phyloP scores from a whole-genome alignment of 179 eudicot species.

The Gypsophila paniculata region DNA sequence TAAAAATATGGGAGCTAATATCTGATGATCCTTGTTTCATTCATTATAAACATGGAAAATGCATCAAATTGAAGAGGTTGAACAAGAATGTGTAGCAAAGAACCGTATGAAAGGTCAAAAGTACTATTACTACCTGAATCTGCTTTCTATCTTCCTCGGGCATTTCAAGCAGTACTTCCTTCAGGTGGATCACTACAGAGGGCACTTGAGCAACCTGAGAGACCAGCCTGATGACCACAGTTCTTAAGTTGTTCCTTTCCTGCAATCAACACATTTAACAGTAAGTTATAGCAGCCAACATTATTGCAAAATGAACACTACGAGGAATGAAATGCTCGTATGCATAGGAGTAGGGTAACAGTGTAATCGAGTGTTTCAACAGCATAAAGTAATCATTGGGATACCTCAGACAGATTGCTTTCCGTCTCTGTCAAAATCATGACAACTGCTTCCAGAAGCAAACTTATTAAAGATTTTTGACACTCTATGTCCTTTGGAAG shows the following conservation, averaged over 20 bases:
- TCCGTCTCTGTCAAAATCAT: conserved; percentile 66
- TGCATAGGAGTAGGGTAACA: background rate
- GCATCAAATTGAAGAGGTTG: background rate
- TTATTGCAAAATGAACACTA: conserved; percentile 5
- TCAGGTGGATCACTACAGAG: conserved; percentile 58
- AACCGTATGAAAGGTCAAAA: background rate
- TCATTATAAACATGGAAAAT: background rate
- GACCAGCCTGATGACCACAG: conserved; percentile 61
- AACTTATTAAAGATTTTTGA: conserved; percentile 61
- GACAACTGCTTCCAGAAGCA: conserved; percentile 74
- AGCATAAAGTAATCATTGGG: conserved; percentile 15
- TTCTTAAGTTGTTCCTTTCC: conserved; percentile 65
- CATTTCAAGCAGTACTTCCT: conserved; percentile 71
- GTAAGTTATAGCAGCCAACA: conserved; percentile 10
- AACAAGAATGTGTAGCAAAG: background rate
- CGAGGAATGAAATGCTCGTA: conserved; percentile 16
- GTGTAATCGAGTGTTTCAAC: conserved; percentile 8
- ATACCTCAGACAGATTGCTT: conserved; percentile 51
- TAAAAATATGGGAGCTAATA: background rate
- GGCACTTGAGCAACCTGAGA: conserved; percentile 89
- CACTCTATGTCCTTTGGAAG: conserved; percentile 58
- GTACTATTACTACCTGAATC: conserved; percentile 68
- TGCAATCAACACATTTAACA: conserved; percentile 22
- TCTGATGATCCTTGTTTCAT: background rate
- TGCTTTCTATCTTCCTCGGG: conserved; percentile 62